Conservation (phyloP, 257 asterid genomes). For the Prunella vulgaris region DNA sequence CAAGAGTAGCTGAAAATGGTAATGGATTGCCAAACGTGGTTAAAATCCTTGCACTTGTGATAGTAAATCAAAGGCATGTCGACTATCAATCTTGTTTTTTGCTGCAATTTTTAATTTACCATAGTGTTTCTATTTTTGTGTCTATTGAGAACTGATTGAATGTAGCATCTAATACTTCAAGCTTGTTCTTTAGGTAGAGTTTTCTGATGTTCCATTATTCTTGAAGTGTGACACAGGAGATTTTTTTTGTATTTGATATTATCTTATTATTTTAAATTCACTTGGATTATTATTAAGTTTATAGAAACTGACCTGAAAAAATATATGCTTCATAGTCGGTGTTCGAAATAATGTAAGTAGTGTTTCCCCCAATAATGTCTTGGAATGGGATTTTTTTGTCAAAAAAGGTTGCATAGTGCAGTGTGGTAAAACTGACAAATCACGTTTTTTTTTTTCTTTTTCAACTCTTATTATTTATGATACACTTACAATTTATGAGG, state of each 20-base stretch:
- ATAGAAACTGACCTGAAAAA: too few relatives aligned
- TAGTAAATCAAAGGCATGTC: background rate
- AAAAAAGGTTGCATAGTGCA: too few relatives aligned
- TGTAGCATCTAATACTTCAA: background rate
- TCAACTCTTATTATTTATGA: too few relatives aligned
- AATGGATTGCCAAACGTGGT: background rate
- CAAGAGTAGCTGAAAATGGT: background rate
- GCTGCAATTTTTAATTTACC: conserved; percentile 7
- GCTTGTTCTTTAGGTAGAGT: background rate
- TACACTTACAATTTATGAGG: too few relatives aligned
- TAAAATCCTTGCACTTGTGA: background rate
- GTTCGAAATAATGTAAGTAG: too few relatives aligned
- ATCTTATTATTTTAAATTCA: background rate
- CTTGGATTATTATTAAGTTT: too few relatives aligned
- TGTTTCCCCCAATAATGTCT: too few relatives aligned
- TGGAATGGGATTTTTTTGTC: too few relatives aligned
- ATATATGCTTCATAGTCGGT: too few relatives aligned
- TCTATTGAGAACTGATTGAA: background rate
- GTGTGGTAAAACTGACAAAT: too few relatives aligned
- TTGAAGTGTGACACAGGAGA: background rate
- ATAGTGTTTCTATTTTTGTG: background rate
- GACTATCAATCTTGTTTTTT: background rate
- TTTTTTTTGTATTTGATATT: background rate
- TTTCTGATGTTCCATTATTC: background rate
- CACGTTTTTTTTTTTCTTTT: too few relatives aligned